Evolutionary conservation across 2,329 filamentous ascomycete genomes (phyloP), one percentile per base, ranked within the genome.

Genomic region (Colletotrichum sp.): DNA sequence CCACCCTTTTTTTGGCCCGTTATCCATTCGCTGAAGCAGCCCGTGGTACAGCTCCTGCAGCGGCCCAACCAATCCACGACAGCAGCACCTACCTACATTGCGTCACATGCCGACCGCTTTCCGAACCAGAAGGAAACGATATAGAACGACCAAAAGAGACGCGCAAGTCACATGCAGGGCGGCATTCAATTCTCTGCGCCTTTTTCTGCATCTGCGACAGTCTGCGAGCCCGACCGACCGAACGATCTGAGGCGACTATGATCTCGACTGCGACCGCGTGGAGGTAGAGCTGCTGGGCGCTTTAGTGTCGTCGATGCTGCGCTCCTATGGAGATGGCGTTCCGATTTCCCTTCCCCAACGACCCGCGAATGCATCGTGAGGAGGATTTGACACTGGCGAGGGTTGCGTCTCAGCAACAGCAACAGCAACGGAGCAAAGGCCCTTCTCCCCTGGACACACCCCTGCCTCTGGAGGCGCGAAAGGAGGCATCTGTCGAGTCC

Each of bases 371-470:
- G 70, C 83, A 84, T 65, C 81, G 82, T 73, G 85, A 87, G 68
- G 86, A 87, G 66, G 84, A 87, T 30, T 65, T 83, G 74, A 81
- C 83, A n/a, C 77, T 83, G 65, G 79, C 82, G 30, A 83, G 81
- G 76, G 77, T 82, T 39, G 77, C 80, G 32, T 82, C 83, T 30
- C 80, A 83, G 36, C 55, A 44, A 44, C 39, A 39, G 16, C 36
- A 60, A 28, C 57, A 60, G 27, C 81, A 77, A 39, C 80, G 80
- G 15, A 72, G 72, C 72, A 80, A 79, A 39, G 71, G 78, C 22
- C 75, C 78, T 4, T 77, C 76, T 55, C 66, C 77, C 69, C 69
- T 69, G 48, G 69, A 69, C 22, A 73, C 77, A 19, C 68, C 77
- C 44, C 65, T 77, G 30, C 68, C 77, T 25, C 48, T 67, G 22